These are phyloP conservation scores for Patellaria atrata DNA, from an alignment of 495 filamentous ascomycete genomes.

Conservation along the genomic window DNA sequence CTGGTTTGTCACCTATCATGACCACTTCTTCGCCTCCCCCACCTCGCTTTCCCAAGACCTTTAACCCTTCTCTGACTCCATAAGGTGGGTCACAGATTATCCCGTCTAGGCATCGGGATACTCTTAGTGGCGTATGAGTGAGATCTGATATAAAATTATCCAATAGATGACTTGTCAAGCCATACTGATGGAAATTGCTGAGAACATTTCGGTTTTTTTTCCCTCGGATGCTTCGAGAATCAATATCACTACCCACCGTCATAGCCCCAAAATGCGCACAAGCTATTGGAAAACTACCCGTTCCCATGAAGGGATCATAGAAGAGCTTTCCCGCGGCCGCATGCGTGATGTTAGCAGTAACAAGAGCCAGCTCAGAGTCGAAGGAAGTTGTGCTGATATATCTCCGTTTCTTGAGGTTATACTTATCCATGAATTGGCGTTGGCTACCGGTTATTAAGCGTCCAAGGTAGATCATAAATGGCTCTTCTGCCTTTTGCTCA, in stretches of 20 bases:
- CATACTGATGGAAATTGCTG: slow-evolving; percentile 80
- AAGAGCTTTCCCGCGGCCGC: slow-evolving; percentile 69
- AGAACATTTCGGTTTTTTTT: slow-evolving; percentile 40
- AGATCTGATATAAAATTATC: slow-evolving; percentile 76
- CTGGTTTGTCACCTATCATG: slow-evolving; percentile 52
- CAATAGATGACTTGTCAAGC: slow-evolving; percentile 43
- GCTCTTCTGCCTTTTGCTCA: slow-evolving; percentile 38
- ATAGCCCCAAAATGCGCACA: slow-evolving; percentile 79
- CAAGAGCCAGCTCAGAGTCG: slow-evolving; percentile 82
- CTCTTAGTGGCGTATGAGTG: slow-evolving; percentile 69
- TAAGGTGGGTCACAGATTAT: slow-evolving; percentile 98
- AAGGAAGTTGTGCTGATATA: slow-evolving; percentile 96
- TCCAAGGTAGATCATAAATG: slow-evolving; percentile 53
- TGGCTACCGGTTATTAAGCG: slow-evolving; percentile 48
- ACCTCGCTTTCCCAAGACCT: slow-evolving; percentile 56
- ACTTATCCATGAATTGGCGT: slow-evolving; percentile 52
- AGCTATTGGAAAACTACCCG: slow-evolving; percentile 76
- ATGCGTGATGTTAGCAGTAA: slow-evolving; percentile 82
- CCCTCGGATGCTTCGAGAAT: slow-evolving; percentile 73
- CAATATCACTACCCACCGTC: slow-evolving; percentile 78
- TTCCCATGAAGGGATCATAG: slow-evolving; percentile 92
- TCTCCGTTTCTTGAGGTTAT: slow-evolving; percentile 78
- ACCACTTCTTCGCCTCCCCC: slow-evolving; percentile 43
- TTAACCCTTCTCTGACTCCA: slow-evolving; percentile 85
- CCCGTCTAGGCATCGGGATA: slow-evolving; percentile 57